phyloP scores from a whole-genome alignment of 441 rosid genomes.

The Macaranga tanarius region DNA sequence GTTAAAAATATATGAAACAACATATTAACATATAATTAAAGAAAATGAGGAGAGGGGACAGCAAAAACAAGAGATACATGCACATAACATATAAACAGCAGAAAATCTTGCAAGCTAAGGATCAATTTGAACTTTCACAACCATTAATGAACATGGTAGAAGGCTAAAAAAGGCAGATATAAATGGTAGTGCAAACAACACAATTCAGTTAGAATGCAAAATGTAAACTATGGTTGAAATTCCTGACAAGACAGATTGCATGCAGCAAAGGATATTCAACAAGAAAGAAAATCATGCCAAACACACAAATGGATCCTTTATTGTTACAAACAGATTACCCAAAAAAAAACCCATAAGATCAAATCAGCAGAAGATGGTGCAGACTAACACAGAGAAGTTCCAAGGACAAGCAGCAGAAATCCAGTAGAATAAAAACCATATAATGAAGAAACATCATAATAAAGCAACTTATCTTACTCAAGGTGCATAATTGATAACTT shows the following conservation, averaged over 20 bases:
- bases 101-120: background rate
- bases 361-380: background rate
- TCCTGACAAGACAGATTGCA: background rate
- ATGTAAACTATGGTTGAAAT: background rate
- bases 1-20: no score
- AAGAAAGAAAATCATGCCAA: background rate
- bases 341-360: background rate
- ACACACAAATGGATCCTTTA: background rate
- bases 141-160: background rate
- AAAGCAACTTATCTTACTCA: background rate
- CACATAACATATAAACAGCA: background rate
- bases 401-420: constrained; percentile 1
- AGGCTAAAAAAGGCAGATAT: background rate
- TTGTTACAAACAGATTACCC: background rate
- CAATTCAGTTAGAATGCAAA: no score
- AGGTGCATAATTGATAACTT: background rate
- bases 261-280: background rate
- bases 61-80: no score
- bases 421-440: constrained; percentile 4
- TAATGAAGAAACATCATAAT: background rate
- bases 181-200: background rate
- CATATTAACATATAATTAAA: no score
- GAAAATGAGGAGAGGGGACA: background rate
- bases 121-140: background rate
- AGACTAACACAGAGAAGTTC: background rate